These are phyloP conservation scores for Trypanosoma mega DNA, from an alignment of 208 protist species.

Conservation along the genomic window DNA sequence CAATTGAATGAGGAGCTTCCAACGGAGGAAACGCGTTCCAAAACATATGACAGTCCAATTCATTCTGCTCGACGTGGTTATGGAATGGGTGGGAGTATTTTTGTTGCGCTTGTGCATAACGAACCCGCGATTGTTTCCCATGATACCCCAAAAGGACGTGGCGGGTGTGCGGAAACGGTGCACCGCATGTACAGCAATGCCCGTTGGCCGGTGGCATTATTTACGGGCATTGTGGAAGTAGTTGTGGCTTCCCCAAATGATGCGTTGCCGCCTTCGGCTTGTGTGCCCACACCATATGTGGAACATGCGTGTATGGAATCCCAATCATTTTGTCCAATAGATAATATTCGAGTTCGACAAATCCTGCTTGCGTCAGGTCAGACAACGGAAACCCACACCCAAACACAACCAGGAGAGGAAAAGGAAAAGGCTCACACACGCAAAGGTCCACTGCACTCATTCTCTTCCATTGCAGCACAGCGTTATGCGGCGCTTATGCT, in stretches of 20 bases:
- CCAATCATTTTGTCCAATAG: slow-evolving; percentile 43
- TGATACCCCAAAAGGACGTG: background rate
- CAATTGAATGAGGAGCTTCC: slow-evolving; percentile 1
- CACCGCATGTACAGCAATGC: slow-evolving; percentile 13
- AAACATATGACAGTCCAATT: slow-evolving; percentile 13
- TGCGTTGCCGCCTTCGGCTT: slow-evolving; percentile 6
- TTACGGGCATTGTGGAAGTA: slow-evolving; percentile 23
- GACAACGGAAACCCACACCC: slow-evolving; percentile 4
- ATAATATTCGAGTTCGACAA: slow-evolving; percentile 54
- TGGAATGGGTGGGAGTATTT: slow-evolving; percentile 26
- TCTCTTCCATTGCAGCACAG: slow-evolving; percentile 19
- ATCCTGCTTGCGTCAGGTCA: too few species aligned
- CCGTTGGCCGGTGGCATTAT: slow-evolving; percentile 14
- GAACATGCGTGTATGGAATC: slow-evolving; percentile 14
- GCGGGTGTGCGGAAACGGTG: slow-evolving; percentile 14
- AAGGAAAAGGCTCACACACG: slow-evolving; percentile 13
- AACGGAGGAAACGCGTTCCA: slow-evolving; percentile 6
- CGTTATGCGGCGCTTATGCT: slow-evolving; percentile 34
- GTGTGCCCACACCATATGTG: slow-evolving; percentile 6
- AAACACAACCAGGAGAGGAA: background rate
- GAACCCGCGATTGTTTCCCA: background rate
- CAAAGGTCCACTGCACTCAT: background rate
- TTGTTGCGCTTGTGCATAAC: slow-evolving; percentile 10
- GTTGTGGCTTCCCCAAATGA: background rate
- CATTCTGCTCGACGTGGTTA: slow-evolving; percentile 19